A percentile compares a stretch with the other conserved stretches of the same genome.
phyloP scores from a whole-genome alignment of 495 filamentous ascomycete genomes.

The Aspergillus indologenus region DNA sequence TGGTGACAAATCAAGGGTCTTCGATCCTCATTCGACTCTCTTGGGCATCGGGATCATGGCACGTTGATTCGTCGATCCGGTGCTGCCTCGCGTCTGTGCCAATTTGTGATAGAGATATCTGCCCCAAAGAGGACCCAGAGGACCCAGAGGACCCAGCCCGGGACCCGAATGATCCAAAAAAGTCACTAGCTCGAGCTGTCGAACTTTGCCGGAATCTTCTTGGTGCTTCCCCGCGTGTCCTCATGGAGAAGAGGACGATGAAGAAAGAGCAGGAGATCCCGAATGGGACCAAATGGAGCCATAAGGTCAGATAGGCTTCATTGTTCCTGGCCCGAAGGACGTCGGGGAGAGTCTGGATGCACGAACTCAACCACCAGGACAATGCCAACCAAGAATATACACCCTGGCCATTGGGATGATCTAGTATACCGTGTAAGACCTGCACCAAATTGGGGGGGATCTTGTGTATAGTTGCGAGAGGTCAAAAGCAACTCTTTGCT shows the following conservation, averaged over 20 bases:
- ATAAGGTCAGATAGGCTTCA: not conserved
- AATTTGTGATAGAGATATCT: slow-evolving; percentile 40
- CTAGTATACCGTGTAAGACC: not conserved
- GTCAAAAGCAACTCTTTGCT: not conserved
- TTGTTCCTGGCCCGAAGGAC: not conserved
- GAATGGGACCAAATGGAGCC: not conserved
- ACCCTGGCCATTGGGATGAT: not conserved
- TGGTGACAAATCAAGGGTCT: slow-evolving; percentile 43
- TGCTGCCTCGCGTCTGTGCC: slow-evolving; percentile 27
- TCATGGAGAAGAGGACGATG: slow-evolving; percentile 15
- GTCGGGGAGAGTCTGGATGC: not conserved
- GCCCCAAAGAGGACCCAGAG: slow-evolving; percentile 5
- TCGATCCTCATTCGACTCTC: slow-evolving; percentile 24
- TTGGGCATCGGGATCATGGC: slow-evolving; percentile 23
- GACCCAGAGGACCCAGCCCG: slow-evolving; percentile 2
- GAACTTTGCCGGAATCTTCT: slow-evolving; percentile 27
- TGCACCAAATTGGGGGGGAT: not conserved
- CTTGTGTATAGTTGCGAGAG: not conserved
- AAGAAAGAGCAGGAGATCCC: slow-evolving; percentile 1
- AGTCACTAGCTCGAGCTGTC: slow-evolving; percentile 15
- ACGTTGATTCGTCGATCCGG: slow-evolving; percentile 36
- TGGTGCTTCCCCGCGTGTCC: slow-evolving; percentile 21
- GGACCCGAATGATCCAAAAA: no score
- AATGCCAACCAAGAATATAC: not conserved
- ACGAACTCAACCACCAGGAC: not conserved